A percentile compares a stretch with the other conserved stretches of the same genome.
Conservation (phyloP, 2,329 filamentous ascomycete species). For the Ceratocystis alfenasii region DNA sequence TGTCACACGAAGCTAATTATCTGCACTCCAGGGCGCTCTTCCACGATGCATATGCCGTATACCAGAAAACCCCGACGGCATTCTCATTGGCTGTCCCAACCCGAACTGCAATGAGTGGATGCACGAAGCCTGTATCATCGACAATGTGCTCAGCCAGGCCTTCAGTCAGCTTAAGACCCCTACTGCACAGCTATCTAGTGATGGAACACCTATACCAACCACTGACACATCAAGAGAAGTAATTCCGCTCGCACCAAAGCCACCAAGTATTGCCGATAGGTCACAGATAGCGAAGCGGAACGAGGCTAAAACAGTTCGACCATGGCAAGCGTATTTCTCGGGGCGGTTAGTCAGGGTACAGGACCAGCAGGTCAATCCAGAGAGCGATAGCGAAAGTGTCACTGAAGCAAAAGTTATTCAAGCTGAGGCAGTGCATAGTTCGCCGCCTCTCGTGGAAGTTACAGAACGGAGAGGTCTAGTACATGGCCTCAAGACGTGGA, state of each 20-base stretch:
- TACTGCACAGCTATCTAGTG: constrained; percentile 33
- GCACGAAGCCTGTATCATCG: constrained; percentile 50
- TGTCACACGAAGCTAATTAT: constrained; percentile 10
- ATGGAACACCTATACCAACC: not conserved
- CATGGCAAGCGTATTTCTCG: constrained; percentile 42
- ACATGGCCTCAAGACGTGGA: constrained; percentile 43
- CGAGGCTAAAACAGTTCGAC: constrained; percentile 30
- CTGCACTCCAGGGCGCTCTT: constrained; percentile 31
- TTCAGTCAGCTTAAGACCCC: constrained; percentile 40
- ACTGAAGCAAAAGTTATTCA: constrained; percentile 29
- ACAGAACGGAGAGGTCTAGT: constrained; percentile 39
- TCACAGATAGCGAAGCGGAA: not conserved
- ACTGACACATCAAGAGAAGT: not conserved
- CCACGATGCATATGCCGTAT: constrained; percentile 46
- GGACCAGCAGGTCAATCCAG: not conserved
- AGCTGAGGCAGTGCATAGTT: constrained; percentile 26
- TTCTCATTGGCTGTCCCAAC: constrained; percentile 46
- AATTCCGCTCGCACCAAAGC: not conserved
- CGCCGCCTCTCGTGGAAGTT: constrained; percentile 40
- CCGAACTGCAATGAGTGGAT: constrained; percentile 48
- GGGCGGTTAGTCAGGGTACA: constrained; percentile 33
- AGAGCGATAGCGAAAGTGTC: not conserved
- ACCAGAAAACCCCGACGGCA: constrained; percentile 51
- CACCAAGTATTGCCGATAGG: not conserved
- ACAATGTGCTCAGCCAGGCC: constrained; percentile 41